These are phyloP conservation scores for Penicillium sp. DNA, from an alignment of 2,329 filamentous ascomycete species.

Conservation along the genomic window DNA sequence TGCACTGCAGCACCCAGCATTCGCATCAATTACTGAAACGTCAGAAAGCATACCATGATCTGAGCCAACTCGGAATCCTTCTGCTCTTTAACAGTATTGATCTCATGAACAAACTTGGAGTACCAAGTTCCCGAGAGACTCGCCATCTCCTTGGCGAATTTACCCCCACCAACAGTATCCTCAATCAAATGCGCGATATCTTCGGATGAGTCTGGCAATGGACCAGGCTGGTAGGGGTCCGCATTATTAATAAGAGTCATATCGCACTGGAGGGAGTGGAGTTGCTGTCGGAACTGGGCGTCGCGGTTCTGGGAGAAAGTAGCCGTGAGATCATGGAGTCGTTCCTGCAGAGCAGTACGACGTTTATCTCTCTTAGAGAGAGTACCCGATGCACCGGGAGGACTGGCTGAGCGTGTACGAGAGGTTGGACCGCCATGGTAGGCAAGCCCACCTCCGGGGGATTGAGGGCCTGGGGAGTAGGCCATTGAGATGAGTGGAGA, in stretches of 20 bases:
- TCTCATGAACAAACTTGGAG: constrained; percentile 78
- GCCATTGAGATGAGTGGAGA: constrained; percentile 21
- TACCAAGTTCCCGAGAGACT: constrained; percentile 76
- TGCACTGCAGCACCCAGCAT: not conserved
- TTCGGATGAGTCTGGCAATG: constrained; percentile 67
- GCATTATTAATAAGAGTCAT: constrained; percentile 83
- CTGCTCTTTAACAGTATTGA: constrained; percentile 86
- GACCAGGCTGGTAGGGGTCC: constrained; percentile 74
- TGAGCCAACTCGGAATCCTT: constrained; percentile 81
- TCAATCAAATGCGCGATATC: constrained; percentile 68
- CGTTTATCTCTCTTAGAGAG: constrained; percentile 88
- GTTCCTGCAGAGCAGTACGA: constrained; percentile 78
- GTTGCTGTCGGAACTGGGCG: constrained; percentile 81
- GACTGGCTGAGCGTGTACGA: constrained; percentile 35
- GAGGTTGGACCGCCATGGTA: constrained; percentile 21
- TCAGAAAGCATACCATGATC: constrained; percentile 66
- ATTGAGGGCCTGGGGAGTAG: constrained; percentile 27
- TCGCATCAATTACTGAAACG: not conserved
- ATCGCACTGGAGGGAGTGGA: constrained; percentile 89
- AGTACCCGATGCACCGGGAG: constrained; percentile 39
- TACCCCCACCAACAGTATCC: constrained; percentile 59
- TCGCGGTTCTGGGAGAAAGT: constrained; percentile 82
- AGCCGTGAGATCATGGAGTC: constrained; percentile 73
- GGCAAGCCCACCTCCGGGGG: constrained; percentile 23
- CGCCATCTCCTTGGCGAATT: constrained; percentile 69